Percentiles rank a stretch among this genome's conserved stretches.
Evolutionary conservation across 805 yeast species (phyloP).

Genomic region (Saturnispora dispora): DNA sequence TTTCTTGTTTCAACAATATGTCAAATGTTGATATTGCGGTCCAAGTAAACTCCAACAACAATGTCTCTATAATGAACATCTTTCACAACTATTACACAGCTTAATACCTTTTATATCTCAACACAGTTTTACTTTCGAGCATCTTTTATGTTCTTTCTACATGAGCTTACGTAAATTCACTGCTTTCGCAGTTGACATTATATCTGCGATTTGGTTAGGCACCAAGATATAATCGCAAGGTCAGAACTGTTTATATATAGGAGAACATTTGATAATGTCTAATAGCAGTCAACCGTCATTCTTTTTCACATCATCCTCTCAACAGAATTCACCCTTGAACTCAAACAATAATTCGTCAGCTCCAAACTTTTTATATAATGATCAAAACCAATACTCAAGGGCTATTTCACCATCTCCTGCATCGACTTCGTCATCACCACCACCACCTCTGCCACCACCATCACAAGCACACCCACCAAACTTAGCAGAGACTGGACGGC

Average conservation of each 20-base stretch:
- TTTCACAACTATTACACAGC: slow-evolving; percentile 11
- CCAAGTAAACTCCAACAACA: background rate
- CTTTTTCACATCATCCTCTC: slow-evolving; percentile 4
- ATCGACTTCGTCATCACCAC: slow-evolving; percentile 1
- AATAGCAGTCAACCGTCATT: slow-evolving; percentile 2
- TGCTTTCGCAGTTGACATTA: background rate
- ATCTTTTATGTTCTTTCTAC: background rate
- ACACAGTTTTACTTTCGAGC: background rate
- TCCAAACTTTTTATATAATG: background rate
- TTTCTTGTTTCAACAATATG: slow-evolving; percentile 6
- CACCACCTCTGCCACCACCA: slow-evolving; percentile 17
- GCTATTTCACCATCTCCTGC: slow-evolving; percentile 14
- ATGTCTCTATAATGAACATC: slow-evolving; percentile 5
- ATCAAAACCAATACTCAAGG: background rate
- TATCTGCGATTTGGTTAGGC: background rate
- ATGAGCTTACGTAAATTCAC: background rate
- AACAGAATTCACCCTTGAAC: background rate
- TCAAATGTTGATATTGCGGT: slow-evolving; percentile 8
- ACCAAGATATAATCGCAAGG: no score
- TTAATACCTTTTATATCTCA: background rate
- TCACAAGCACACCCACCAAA: slow-evolving; percentile 15
- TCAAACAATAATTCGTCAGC: background rate
- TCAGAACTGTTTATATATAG: background rate
- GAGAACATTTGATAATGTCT: background rate
- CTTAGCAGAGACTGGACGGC: slow-evolving; percentile 19